Evolutionary conservation across 345 rosid species (phyloP).

Genomic region (Citropsis articulata): DNA sequence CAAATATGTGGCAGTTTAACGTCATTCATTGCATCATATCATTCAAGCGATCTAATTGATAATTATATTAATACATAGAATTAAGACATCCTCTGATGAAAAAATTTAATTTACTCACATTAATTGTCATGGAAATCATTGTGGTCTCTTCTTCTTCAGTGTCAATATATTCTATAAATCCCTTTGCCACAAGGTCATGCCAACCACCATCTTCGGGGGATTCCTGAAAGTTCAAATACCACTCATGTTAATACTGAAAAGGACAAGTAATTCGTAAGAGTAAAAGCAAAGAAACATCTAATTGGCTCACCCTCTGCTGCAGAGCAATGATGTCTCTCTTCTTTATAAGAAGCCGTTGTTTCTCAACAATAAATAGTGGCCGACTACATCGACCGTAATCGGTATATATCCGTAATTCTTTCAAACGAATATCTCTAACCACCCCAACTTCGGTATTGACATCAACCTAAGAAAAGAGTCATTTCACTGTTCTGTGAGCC

Average conservation of each 20-base stretch:
- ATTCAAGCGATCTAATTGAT: neutral
- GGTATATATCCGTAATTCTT: slow-evolving; percentile 88
- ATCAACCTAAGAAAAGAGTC: slow-evolving; percentile 59
- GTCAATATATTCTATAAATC: slow-evolving; percentile 89
- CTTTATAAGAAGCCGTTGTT: slow-evolving; percentile 86
- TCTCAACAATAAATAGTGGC: slow-evolving; percentile 91
- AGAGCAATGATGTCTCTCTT: slow-evolving; percentile 81
- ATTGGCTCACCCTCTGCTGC: slow-evolving; percentile 70
- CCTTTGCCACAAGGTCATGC: slow-evolving; percentile 89
- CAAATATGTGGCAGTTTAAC: slow-evolving; percentile 12
- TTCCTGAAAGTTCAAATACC: slow-evolving; percentile 50
- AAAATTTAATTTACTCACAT: slow-evolving; percentile 47
- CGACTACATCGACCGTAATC: slow-evolving; percentile 99
- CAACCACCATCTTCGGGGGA: slow-evolving; percentile 84
- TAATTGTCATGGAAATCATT: slow-evolving; percentile 99
- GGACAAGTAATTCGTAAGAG: neutral
- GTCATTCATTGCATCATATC: neutral
- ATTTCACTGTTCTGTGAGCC: slow-evolving; percentile 11
- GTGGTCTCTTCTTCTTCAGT: slow-evolving; percentile 99
- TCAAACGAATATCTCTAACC: slow-evolving; percentile 86
- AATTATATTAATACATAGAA: neutral
- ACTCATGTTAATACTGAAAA: neutral
- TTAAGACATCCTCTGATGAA: neutral
- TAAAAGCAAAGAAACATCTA: neutral
- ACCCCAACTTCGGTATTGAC: slow-evolving; percentile 99